Base-by-base conservation (phyloP, 768 basidiomycete species). In the Russula vinacea region DNA sequence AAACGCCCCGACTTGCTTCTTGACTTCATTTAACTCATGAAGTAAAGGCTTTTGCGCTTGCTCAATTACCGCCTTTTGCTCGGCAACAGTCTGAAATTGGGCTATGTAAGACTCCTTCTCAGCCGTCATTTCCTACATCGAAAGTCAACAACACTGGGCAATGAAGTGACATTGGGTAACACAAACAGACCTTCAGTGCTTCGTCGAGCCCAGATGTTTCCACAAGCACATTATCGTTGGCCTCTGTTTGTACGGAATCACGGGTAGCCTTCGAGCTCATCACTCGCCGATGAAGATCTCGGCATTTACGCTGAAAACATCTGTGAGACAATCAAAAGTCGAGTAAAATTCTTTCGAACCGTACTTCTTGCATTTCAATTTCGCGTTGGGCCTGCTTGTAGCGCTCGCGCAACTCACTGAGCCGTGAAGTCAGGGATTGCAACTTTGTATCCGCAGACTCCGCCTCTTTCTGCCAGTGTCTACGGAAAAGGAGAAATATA, bases 161-260 rank as follows among this genome's bases (percentile, higher is more conserved):
- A n/a, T 54, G 40, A 33, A 10, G 24, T 32, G 39, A 24, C 37
- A 40, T 35, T 26, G 58, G 10, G 17, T 19, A 35, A 2, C 16
- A 52, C 80, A 33, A 68, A 86, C 88, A 33, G 68, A 86, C 88
- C 68, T 78, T 72, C 71, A 84, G 83, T 5, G 80, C 83, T 13
- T 74, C 78, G 63, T 86, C 77, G 16, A 89, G 75, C 16, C 80
- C 81, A 24, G 80, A 77, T n/a, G 89, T 77, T 68, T 82, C 80
- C 8, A 82, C 82, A 2, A 89, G 87, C 72, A 88, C 76, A 14
- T 89, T 87, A 22, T 89, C 87, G 62, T 87, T 88, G 14, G 81
- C 79, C 65, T 88, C 87, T 40, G 80, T 76, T 66, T 86, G 82
- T 19, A 89, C 71, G 24, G 74, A 74, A 35, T 71, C 69, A 45